Evolutionary conservation across 2,329 filamentous ascomycete genomes (phyloP), one percentile per base, ranked within the genome.

Genomic region (Pyrenochaeta sp.): DNA sequence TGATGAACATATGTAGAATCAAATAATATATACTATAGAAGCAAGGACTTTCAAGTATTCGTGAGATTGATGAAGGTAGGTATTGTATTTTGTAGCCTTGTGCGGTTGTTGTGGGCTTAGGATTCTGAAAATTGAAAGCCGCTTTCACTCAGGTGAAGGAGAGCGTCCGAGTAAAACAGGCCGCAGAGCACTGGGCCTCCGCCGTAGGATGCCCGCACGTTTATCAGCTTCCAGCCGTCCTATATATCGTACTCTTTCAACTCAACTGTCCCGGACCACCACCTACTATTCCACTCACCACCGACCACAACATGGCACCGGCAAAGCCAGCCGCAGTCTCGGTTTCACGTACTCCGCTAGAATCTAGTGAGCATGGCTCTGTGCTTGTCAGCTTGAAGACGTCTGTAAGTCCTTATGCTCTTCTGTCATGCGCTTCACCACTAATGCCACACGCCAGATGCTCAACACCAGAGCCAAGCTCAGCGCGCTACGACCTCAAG

Each of bases 381-480:
- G 40, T 50, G 10, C 25, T 60, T 40, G 25, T 34, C 22, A 27
- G 36, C 40, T 27, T 60, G 36, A 54, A 57, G 36, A 54, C 40
- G 9, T 50, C 54, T n/a, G 50, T 56, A 50, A 37, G 49, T 43
- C n/a, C 25, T 27, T n/a, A 13, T 39, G 24, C 24, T 19, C 19
- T 44, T 55, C 34, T 37, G 37, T 45, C 13, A 24, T 44, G 15
- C 7, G 5, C 45, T 39, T 47, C 46, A 6, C 25, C 10, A 19
- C 34, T 56, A 9, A 56, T 30, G 52, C 19, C 22, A 19, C 12
- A 24, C 19, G 2, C 24, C 39, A 62, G 56, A 52, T 61, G 30
- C 27, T 43, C 10, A 45, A 50, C 36, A 50, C 56, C 24, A 64
- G 58, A 42, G 48, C 50, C 12, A 64, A 58, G 47, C 46, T 58